Conservation (phyloP, 2,329 filamentous ascomycete genomes). For the Elsinoe arachidis region DNA sequence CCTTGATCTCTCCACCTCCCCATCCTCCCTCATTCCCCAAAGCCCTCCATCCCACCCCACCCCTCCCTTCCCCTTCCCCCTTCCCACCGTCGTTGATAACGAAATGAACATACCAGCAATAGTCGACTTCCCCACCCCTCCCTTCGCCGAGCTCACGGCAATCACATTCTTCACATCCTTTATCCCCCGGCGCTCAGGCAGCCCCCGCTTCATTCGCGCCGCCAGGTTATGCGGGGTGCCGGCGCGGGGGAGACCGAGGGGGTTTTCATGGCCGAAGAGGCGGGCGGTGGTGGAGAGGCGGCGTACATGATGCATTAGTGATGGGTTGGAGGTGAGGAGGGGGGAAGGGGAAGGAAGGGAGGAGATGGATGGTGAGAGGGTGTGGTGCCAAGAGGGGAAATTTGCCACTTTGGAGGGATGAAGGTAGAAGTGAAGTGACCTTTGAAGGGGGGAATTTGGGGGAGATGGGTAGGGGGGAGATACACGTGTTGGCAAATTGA, state of each 20-base stretch:
- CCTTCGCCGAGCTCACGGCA: slow-evolving; percentile 94
- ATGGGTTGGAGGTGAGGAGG: not conserved
- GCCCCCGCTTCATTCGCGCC: slow-evolving; percentile 62
- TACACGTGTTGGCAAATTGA: too few species aligned
- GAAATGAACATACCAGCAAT: slow-evolving; percentile 56
- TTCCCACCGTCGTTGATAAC: not conserved
- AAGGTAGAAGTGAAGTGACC: too few species aligned
- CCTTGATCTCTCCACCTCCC: too few species aligned
- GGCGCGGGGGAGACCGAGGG: slow-evolving; percentile 73
- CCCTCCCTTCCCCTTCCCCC: too few species aligned
- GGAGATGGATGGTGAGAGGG: not conserved
- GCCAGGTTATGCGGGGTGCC: slow-evolving; percentile 57
- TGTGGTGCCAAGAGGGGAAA: not conserved
- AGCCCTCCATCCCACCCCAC: too few species aligned
- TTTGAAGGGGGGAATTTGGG: too few species aligned
- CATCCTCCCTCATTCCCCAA: too few species aligned
- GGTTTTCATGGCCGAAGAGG: slow-evolving; percentile 69
- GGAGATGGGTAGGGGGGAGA: too few species aligned
- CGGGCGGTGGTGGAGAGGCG: slow-evolving; percentile 48
- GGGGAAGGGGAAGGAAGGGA: not conserved
- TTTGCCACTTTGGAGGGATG: too few species aligned
- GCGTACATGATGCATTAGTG: slow-evolving; percentile 20
- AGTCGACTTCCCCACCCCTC: slow-evolving; percentile 96
- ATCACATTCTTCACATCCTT: slow-evolving; percentile 82
- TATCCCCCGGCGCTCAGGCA: slow-evolving; percentile 74